phyloP scores from a whole-genome alignment of 2,329 filamentous ascomycete genomes.

The Sclerotinia minor region DNA sequence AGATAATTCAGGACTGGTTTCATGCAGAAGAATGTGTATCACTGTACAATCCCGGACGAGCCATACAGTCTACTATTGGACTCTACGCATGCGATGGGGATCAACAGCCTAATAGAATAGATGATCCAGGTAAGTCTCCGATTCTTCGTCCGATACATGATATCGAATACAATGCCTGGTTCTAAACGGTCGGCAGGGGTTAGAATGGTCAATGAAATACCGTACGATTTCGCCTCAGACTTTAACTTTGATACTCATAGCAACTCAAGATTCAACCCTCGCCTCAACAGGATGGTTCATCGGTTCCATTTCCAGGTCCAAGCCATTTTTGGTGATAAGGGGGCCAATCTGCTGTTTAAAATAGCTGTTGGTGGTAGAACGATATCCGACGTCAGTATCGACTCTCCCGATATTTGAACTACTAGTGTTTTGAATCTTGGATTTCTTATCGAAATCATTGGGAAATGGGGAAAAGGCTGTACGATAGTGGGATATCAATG shows the following conservation, averaged over 20 bases:
- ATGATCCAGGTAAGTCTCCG: constrained; percentile 22
- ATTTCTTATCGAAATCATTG: neutral
- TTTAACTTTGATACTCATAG: constrained; percentile 6
- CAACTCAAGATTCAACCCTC: constrained; percentile 6
- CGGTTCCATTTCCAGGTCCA: neutral
- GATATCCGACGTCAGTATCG: neutral
- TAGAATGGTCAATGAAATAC: constrained; percentile 18
- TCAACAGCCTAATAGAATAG: constrained; percentile 20
- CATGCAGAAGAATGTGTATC: neutral
- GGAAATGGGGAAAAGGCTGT: neutral
- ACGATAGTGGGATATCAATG: neutral
- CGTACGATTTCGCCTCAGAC: constrained; percentile 1
- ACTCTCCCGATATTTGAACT: neutral
- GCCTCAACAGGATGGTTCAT: constrained; percentile 4
- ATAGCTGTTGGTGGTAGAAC: constrained; percentile 16
- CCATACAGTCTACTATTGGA: neutral
- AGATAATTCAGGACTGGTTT: constrained; percentile 16
- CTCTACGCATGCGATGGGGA: constrained; percentile 23
- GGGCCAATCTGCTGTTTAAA: constrained; percentile 23
- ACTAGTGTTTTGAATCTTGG: neutral
- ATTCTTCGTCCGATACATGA: neutral
- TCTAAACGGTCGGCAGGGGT: constrained; percentile 17
- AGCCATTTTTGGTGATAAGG: constrained; percentile 26
- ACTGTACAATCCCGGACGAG: constrained; percentile 7
- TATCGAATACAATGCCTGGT: neutral